Conservation (phyloP, 2,329 filamentous ascomycete genomes). For the Colletotrichum sp. region DNA sequence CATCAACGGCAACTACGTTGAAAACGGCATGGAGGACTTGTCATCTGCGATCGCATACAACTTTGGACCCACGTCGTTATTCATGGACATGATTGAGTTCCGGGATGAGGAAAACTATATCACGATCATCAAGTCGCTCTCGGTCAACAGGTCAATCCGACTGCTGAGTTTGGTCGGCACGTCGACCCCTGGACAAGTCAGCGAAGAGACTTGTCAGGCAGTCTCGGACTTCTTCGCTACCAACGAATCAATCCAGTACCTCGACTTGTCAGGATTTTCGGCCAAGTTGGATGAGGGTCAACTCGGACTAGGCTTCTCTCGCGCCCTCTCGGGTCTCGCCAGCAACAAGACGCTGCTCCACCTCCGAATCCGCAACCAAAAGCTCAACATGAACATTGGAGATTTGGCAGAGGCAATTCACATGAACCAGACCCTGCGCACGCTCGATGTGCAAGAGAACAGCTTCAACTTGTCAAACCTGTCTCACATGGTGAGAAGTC, state of each 20-base stretch:
- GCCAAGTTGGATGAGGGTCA: constrained; percentile 64
- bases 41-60: constrained; percentile 51
- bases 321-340: constrained; percentile 51
- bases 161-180: constrained; percentile 61
- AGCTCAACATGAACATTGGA: constrained; percentile 58
- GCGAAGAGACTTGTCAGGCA: constrained; percentile 50
- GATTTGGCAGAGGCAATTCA: constrained; percentile 56
- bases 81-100: constrained; percentile 65
- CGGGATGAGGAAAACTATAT: constrained; percentile 56
- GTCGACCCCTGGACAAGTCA: constrained; percentile 51
- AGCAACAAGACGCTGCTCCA: constrained; percentile 51
- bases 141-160: constrained; percentile 53
- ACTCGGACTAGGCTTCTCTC: constrained; percentile 58
- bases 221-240: constrained; percentile 56
- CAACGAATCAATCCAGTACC: constrained; percentile 55
- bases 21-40: constrained; percentile 56
- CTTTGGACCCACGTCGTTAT: constrained; percentile 54
- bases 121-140: constrained; percentile 53
- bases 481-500: constrained; percentile 48
- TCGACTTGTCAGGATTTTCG: constrained; percentile 62
- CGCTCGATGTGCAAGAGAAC: constrained; percentile 61
- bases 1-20: constrained; percentile 58
- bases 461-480: constrained; percentile 59
- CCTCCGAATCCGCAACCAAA: constrained; percentile 61
- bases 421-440: constrained; percentile 52